Evolutionary conservation across 345 rosid genomes (phyloP).

Genomic region (Eucalyptus coolabah): DNA sequence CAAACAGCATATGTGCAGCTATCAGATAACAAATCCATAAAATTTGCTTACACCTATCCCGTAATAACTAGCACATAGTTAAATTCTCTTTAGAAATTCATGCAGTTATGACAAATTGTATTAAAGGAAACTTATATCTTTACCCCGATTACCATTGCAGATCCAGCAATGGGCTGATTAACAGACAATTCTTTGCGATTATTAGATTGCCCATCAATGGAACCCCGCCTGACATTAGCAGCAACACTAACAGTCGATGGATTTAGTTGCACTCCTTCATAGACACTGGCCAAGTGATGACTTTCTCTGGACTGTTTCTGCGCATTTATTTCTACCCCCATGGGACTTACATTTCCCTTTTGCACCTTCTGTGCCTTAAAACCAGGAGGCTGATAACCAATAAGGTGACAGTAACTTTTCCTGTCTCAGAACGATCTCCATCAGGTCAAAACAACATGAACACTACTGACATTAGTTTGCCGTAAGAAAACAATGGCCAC

Average conservation of each 20-base stretch:
- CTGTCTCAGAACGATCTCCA: conserved; percentile 24
- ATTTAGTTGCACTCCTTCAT: conserved; percentile 8
- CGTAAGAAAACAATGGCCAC: not conserved
- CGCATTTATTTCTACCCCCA: not conserved
- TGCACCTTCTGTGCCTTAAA: not conserved
- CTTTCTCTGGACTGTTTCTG: conserved; percentile 3
- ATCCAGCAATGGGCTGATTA: not conserved
- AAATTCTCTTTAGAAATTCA: not conserved
- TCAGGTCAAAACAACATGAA: not conserved
- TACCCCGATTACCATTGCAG: not conserved
- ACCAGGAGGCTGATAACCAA: conserved; percentile 28
- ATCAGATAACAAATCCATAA: not conserved
- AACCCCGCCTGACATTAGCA: not conserved
- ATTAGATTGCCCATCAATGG: not conserved
- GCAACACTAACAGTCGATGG: not conserved
- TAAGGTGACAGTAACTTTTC: conserved; percentile 31
- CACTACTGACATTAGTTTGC: not conserved
- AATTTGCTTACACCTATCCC: not conserved
- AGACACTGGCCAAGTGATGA: not conserved
- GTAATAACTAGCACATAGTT: not conserved
- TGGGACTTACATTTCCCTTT: not conserved
- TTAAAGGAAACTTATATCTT: not conserved
- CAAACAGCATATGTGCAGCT: not conserved
- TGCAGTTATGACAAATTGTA: not conserved
- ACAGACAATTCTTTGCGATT: not conserved